Evolutionary conservation across 1,284 basidiomycete species (phyloP), one percentile per base, ranked within the genome.

Genomic region (Coriolopsis trogii): DNA sequence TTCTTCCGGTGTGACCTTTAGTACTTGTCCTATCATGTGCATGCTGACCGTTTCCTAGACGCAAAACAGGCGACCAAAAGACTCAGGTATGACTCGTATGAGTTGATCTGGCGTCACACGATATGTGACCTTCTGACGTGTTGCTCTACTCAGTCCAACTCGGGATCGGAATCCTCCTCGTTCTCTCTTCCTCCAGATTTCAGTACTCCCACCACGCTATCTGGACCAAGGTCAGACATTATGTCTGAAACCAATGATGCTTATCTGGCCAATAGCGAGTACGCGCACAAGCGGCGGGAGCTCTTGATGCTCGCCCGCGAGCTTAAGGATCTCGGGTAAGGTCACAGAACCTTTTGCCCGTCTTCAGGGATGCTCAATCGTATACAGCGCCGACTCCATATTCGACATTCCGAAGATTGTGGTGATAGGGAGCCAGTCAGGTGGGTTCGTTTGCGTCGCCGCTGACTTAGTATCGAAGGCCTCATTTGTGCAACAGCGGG

Each of bases 271-370:
- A 45, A 49, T 4, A 56, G 44, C 4, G 73, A 75, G 30, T 84
- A 83, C 64, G 78, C 80, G 0, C 67, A 65, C 2, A 72, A 60
- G 41, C 74, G 78, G 38, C 71, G 67, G 31, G 71, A 75, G 46
- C 53, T 84, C 16, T 77, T 83, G 70, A 67, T 66, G 15, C 64
- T 84, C 1, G 66, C 76, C 42, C 73, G 67, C 20, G 72, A 76
- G 28, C 67, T 84, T 4, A 63, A 66, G 1, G 70, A 63, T 2
- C 61, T 83, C 15, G 79, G 80, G 82, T 73, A 60, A 31, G 69
- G 16, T 16, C 29, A 20, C 13, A 21, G 6, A 30, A 12, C 21
- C 10, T 2, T 39, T 10, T 8, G 13, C 16, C 4, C 6, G 10
- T 46, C 18, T 23, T 18, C 13, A 37, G 12, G n/a, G n/a, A 16